Conservation (phyloP, 2,329 filamentous ascomycete species). For the Hypoxylon sp. region DNA sequence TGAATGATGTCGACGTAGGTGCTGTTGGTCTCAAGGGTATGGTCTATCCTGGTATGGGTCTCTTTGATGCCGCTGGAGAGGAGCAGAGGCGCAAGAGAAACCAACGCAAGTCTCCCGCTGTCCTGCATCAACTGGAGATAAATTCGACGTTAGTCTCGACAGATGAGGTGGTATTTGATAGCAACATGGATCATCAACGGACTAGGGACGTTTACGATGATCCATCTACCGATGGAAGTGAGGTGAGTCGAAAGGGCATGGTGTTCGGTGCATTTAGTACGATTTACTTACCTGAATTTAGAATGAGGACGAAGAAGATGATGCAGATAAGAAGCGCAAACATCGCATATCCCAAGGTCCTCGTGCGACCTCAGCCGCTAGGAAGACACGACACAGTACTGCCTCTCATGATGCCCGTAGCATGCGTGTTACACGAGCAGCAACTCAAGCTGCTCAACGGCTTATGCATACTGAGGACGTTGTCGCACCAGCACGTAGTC, state of each 20-base stretch:
- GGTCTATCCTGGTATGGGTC: conserved; percentile 81
- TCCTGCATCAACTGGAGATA: conserved; percentile 74
- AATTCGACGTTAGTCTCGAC: conserved; percentile 74
- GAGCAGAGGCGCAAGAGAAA: conserved; percentile 81
- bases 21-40: conserved; percentile 72
- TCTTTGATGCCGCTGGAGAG: conserved; percentile 83
- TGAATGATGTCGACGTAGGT: conserved; percentile 45
- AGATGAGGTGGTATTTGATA: conserved; percentile 73
- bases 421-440: conserved; percentile 32
- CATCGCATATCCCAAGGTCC: conserved; percentile 24
- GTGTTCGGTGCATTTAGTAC: background rate
- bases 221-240: conserved; percentile 65
- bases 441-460: conserved; percentile 21
- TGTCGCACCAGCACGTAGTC: conserved; percentile 14
- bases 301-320: conserved; percentile 42
- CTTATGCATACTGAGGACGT: conserved; percentile 2
- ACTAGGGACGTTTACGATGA: conserved; percentile 71
- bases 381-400: conserved; percentile 28
- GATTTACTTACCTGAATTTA: conserved; percentile 40
- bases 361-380: conserved; percentile 26
- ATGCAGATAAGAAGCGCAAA: conserved; percentile 33
- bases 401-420: conserved; percentile 32
- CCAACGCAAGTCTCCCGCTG: conserved; percentile 80
- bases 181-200: conserved; percentile 64
- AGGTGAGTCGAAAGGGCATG: conserved; percentile 57